A percentile compares a stretch with the other conserved stretches of the same genome.
These are phyloP conservation scores for Penicillium sp. DNA, from an alignment of 2,329 filamentous ascomycete species.

Conservation along the genomic window DNA sequence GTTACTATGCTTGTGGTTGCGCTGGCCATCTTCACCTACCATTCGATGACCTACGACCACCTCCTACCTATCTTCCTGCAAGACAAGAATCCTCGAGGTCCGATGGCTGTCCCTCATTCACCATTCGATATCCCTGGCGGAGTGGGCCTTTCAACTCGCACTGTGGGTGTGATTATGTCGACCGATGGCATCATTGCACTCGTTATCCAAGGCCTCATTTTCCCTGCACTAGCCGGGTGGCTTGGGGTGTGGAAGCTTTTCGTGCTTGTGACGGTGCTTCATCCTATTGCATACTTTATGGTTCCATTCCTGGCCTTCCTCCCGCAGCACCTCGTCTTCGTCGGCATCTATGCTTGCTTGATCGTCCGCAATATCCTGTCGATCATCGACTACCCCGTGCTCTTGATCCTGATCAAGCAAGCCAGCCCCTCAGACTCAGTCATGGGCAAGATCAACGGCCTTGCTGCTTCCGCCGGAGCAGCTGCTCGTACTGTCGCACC, in stretches of 20 bases:
- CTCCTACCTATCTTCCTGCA: slow-evolving; percentile 92
- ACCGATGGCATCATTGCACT: slow-evolving; percentile 74
- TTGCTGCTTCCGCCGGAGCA: slow-evolving; percentile 73
- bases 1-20: slow-evolving; percentile 80
- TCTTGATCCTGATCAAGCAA: slow-evolving; percentile 74
- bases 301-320: slow-evolving; percentile 70
- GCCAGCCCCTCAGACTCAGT: slow-evolving; percentile 66
- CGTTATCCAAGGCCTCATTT: slow-evolving; percentile 72
- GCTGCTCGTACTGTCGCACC: slow-evolving; percentile 71
- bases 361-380: slow-evolving; percentile 69
- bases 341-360: slow-evolving; percentile 69
- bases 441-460: slow-evolving; percentile 72
- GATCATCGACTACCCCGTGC: slow-evolving; percentile 69
- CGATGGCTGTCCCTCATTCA: slow-evolving; percentile 37
- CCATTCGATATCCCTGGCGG: slow-evolving; percentile 66
- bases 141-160: slow-evolving; percentile 67
- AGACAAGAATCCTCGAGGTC: slow-evolving; percentile 56
- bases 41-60: slow-evolving; percentile 94
- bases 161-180: slow-evolving; percentile 70
- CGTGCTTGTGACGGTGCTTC: slow-evolving; percentile 65
- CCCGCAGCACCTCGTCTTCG: slow-evolving; percentile 57
- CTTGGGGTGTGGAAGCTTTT: slow-evolving; percentile 72
- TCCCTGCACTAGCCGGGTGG: slow-evolving; percentile 65
- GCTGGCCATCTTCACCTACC: slow-evolving; percentile 88
- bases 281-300: slow-evolving; percentile 70